Evolutionary conservation across 805 yeast species (phyloP).

Genomic region (Lachancea thermotolerans): DNA sequence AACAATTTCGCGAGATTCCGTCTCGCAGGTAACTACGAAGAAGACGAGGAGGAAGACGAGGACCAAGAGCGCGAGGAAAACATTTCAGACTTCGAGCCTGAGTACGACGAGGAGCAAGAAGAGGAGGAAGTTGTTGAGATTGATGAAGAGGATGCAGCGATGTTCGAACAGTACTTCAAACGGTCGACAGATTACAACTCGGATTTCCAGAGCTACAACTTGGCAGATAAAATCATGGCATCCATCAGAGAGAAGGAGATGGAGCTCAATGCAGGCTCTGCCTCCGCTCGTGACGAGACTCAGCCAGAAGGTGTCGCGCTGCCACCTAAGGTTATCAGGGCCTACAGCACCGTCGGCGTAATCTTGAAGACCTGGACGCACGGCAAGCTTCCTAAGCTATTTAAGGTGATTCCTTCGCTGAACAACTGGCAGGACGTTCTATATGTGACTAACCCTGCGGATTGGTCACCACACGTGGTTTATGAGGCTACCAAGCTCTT

Average conservation of each 20-base stretch:
- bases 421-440: constrained; percentile 94
- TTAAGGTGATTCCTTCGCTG: constrained; percentile 88
- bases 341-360: constrained; percentile 86
- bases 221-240: constrained; percentile 93
- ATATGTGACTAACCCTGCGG: constrained; percentile 84
- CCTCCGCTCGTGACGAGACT: constrained; percentile 17
- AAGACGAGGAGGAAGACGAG: constrained; percentile 43
- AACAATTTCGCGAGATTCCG: constrained; percentile 30
- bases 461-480: constrained; percentile 92
- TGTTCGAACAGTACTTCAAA: constrained; percentile 73
- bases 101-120: constrained; percentile 40
- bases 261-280: constrained; percentile 14
- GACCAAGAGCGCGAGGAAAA: constrained; percentile 35
- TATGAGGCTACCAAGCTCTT: constrained; percentile 93
- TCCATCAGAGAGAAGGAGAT: constrained; percentile 71
- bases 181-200: constrained; percentile 33
- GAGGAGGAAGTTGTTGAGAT: constrained; percentile 59
- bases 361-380: constrained; percentile 84
- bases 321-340: constrained; percentile 95
- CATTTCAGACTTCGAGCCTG: constrained; percentile 48
- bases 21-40: constrained; percentile 39
- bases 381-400: constrained; percentile 93
- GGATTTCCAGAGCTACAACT: constrained; percentile 46
- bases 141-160: constrained; percentile 74
- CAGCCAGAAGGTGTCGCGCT: constrained; percentile 66